phyloP scores from a whole-genome alignment of 257 asterid species.

The Capsicum pubescens region DNA sequence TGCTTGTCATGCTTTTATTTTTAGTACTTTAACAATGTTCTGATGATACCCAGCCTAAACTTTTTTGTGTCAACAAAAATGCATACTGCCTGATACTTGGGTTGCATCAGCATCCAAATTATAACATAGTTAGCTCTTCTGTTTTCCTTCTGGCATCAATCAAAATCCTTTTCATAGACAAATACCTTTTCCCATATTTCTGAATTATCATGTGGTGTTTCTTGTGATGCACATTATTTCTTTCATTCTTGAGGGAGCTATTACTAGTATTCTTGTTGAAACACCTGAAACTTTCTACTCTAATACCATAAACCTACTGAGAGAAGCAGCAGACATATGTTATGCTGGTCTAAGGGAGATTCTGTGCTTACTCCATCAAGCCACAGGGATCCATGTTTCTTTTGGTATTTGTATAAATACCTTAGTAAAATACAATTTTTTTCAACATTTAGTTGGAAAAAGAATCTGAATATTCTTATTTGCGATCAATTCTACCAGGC shows the following conservation, averaged over 20 bases:
- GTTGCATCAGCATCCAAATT: constrained; percentile 24
- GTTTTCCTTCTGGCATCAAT: neutral
- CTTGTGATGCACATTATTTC: neutral
- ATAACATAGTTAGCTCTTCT: neutral
- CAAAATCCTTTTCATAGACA: neutral
- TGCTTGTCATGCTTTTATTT: neutral
- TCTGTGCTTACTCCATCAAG: constrained; percentile 53
- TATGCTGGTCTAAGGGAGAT: constrained; percentile 49
- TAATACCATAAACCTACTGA: constrained; percentile 48
- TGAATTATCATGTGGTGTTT: neutral
- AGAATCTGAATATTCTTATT: constrained; percentile 20
- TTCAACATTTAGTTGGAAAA: neutral
- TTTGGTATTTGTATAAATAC: constrained; percentile 45
- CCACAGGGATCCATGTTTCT: constrained; percentile 80
- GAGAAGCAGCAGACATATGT: constrained; percentile 58
- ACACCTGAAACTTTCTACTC: constrained; percentile 52
- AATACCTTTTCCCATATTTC: neutral
- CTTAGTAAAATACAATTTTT: neutral
- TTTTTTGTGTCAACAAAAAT: neutral
- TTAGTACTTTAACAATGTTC: neutral
- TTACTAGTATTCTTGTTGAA: constrained; percentile 60
- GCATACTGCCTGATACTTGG: neutral
- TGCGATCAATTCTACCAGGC: constrained; percentile 44
- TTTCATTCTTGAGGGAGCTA: constrained; percentile 59
- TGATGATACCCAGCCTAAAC: neutral